These are phyloP conservation scores for Phytophthora foliorum DNA, from an alignment of 352 stramenopile genomes.

Conservation along the genomic window DNA sequence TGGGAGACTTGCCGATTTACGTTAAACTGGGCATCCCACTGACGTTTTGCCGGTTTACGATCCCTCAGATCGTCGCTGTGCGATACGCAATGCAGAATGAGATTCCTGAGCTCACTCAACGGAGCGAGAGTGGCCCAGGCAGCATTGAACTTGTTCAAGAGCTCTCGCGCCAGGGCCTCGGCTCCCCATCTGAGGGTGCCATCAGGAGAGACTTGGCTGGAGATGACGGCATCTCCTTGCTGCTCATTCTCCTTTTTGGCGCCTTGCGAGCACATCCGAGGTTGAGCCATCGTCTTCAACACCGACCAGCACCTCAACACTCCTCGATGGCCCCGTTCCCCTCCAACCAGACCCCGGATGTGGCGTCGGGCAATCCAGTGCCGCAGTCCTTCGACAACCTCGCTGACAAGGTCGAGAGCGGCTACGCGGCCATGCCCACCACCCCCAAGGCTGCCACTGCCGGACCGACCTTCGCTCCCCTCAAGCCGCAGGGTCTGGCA, in stretches of 20 bases:
- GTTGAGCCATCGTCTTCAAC: constrained; percentile 8
- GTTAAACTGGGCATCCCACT: background rate
- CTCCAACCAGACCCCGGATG: constrained; percentile 26
- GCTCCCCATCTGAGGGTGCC: background rate
- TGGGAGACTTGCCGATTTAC: background rate
- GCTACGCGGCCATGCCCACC: constrained; percentile 25
- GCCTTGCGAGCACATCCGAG: constrained; percentile 14
- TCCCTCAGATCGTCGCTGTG: constrained; percentile 11
- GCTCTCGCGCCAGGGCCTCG: constrained; percentile 19
- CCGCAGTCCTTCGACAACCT: constrained; percentile 24
- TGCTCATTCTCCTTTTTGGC: constrained; percentile 35
- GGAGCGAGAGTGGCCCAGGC: constrained; percentile 5
- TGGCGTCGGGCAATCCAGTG: constrained; percentile 15
- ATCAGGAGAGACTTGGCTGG: constrained; percentile 11
- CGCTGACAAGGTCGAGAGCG: constrained; percentile 28
- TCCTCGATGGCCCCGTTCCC: constrained; percentile 24
- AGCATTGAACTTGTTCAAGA: constrained; percentile 33
- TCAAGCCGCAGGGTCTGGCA: too few species aligned
- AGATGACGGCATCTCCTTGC: constrained; percentile 14
- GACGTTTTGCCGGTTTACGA: constrained; percentile 24
- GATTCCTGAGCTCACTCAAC: constrained; percentile 9
- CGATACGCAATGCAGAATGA: constrained; percentile 26
- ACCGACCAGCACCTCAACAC: background rate
- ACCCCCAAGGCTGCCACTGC: constrained; percentile 31
- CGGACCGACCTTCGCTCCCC: too few species aligned